Conservation (phyloP, 495 filamentous ascomycete genomes). For the Cenococcum geophilum region DNA sequence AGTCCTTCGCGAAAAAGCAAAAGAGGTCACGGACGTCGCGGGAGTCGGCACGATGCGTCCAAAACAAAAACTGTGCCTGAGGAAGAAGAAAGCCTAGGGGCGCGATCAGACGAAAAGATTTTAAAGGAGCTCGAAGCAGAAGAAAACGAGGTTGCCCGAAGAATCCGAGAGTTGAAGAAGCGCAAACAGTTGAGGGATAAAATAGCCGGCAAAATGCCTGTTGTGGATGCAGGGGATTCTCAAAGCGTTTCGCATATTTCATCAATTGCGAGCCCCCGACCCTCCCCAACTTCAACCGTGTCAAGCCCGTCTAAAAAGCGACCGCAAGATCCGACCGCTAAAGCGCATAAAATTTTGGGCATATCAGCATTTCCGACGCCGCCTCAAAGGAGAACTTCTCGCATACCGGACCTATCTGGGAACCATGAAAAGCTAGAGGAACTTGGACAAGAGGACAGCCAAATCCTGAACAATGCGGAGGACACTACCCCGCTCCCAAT, state of each 20-base stretch:
- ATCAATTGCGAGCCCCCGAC: slow-evolving; percentile 23
- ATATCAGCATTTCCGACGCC: slow-evolving; percentile 22
- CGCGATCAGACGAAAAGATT: slow-evolving; percentile 24
- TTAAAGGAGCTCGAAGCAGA: slow-evolving; percentile 26
- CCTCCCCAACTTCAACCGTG: slow-evolving; percentile 31
- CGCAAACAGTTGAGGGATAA: slow-evolving; percentile 29
- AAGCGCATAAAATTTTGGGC: slow-evolving; percentile 37
- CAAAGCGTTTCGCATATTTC: slow-evolving; percentile 23
- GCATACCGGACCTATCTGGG: slow-evolving; percentile 13
- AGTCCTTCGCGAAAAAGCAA: slow-evolving; percentile 29
- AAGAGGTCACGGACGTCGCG: slow-evolving; percentile 16
- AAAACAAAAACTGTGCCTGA: slow-evolving; percentile 32
- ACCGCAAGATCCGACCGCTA: slow-evolving; percentile 29
- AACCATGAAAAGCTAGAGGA: slow-evolving; percentile 12
- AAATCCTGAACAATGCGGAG: slow-evolving; percentile 27
- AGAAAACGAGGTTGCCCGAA: slow-evolving; percentile 28
- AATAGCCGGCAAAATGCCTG: slow-evolving; percentile 30
- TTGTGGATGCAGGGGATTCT: slow-evolving; percentile 30
- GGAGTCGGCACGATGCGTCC: slow-evolving; percentile 29
- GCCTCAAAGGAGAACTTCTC: slow-evolving; percentile 20
- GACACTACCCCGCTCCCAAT: slow-evolving; percentile 34
- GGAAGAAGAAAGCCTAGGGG: slow-evolving; percentile 20
- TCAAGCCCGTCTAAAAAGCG: slow-evolving; percentile 31
- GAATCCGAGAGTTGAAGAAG: slow-evolving; percentile 24
- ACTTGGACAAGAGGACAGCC: slow-evolving; percentile 9